A percentile compares a stretch with the other conserved stretches of the same genome.
Evolutionary conservation across 2,329 filamentous ascomycete species (phyloP).

Genomic region (Didymella lethalis): DNA sequence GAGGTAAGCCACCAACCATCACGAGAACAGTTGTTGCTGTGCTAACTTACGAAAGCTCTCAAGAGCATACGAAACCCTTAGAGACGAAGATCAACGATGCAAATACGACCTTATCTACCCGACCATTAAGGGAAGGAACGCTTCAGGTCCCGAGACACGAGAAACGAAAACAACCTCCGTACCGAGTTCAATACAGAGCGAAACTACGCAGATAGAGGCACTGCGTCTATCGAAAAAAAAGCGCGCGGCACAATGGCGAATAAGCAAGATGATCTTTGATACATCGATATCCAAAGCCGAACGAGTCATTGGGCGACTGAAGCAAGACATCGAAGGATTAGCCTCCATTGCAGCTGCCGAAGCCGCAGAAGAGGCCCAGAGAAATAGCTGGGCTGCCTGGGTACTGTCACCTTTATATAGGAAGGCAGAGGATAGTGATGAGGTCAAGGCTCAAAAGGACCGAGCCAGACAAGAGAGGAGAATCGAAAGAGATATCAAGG

Average conservation of each 20-base stretch:
- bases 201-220: slow-evolving; percentile 35
- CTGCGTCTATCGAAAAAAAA: slow-evolving; percentile 42
- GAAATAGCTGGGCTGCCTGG: slow-evolving; percentile 44
- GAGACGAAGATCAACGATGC: slow-evolving; percentile 41
- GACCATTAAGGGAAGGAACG: slow-evolving; percentile 23
- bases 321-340: slow-evolving; percentile 40
- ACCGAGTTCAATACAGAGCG: not conserved
- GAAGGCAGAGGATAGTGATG: slow-evolving; percentile 39
- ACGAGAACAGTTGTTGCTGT: too few species aligned
- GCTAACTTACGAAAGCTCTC: slow-evolving; percentile 36
- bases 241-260: slow-evolving; percentile 39
- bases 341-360: slow-evolving; percentile 38
- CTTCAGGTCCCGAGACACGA: not conserved
- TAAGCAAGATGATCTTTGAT: slow-evolving; percentile 24
- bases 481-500: slow-evolving; percentile 47
- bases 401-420: slow-evolving; percentile 41
- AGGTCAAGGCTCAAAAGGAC: slow-evolving; percentile 46
- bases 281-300: slow-evolving; percentile 26
- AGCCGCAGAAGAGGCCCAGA: slow-evolving; percentile 37
- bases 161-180: not conserved
- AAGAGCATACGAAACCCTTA: slow-evolving; percentile 50
- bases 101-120: slow-evolving; percentile 47
- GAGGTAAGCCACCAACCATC: too few species aligned
- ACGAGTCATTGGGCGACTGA: slow-evolving; percentile 30
- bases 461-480: slow-evolving; percentile 42